A percentile compares a stretch with the other conserved stretches of the same genome.
These are phyloP conservation scores for Pseudogymnoascus sp. DNA, from an alignment of 2,329 filamentous ascomycete species.

Conservation along the genomic window DNA sequence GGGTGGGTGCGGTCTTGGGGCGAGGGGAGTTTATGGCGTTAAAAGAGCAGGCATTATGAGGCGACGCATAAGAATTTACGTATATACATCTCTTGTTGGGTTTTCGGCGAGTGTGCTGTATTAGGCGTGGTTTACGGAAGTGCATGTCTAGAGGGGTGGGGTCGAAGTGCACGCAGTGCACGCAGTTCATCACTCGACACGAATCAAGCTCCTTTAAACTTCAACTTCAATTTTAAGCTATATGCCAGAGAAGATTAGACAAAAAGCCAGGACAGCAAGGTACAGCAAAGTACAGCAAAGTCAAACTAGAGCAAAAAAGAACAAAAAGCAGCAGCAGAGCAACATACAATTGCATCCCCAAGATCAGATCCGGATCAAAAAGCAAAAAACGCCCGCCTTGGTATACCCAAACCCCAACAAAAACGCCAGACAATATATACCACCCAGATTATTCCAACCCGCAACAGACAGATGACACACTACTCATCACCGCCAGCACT, in stretches of 20 bases:
- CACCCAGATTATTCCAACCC: background rate
- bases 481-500: constrained; percentile 49
- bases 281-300: background rate
- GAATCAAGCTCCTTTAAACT: background rate
- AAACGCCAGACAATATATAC: constrained; percentile 6
- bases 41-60: background rate
- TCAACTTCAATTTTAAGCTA: constrained; percentile 4
- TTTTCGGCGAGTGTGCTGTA: too few relatives aligned
- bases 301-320: background rate
- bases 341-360: background rate
- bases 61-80: background rate
- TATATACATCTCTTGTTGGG: background rate
- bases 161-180: too few relatives aligned
- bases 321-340: background rate
- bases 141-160: too few relatives aligned
- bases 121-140: too few relatives aligned
- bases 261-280: background rate
- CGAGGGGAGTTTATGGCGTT: constrained; percentile 2
- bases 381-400: constrained; percentile 1
- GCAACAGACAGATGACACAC: too few relatives aligned
- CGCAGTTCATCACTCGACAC: background rate
- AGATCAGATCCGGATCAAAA: background rate
- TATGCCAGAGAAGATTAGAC: constrained; percentile 7
- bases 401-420: constrained; percentile 2
- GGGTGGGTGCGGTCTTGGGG: background rate